These are phyloP conservation scores for Pythium utonaiense DNA, from an alignment of 352 stramenopile genomes.

Conservation along the genomic window DNA sequence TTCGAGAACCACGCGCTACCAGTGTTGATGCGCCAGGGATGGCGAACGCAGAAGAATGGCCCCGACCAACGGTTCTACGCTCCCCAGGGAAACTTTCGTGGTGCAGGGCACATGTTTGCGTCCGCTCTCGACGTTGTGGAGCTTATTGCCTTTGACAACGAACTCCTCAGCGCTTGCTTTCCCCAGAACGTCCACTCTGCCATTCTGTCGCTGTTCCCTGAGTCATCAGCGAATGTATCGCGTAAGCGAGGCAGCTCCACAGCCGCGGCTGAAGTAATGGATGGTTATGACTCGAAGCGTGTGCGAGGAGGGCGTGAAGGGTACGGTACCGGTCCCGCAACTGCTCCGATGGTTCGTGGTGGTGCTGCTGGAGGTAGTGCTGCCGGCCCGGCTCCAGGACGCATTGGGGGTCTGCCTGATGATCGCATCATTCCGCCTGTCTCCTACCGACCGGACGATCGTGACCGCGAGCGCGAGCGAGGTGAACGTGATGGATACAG, in stretches of 20 bases:
- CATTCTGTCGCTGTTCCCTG: slow-evolving; percentile 64
- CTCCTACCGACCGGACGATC: slow-evolving; percentile 12
- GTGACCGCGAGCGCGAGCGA: slow-evolving; percentile 9
- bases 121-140: slow-evolving; percentile 69
- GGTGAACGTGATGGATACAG: slow-evolving; percentile 12
- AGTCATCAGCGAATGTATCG: slow-evolving; percentile 16
- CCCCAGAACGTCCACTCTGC: slow-evolving; percentile 66
- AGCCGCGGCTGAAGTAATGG: not conserved
- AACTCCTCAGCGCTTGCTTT: slow-evolving; percentile 62
- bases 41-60: slow-evolving; percentile 47
- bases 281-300: slow-evolving; percentile 33
- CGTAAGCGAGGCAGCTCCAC: slow-evolving; percentile 25
- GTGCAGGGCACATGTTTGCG: slow-evolving; percentile 38
- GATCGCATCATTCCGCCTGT: slow-evolving; percentile 15
- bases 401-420: slow-evolving; percentile 2
- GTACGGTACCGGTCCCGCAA: not conserved
- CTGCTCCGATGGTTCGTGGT: slow-evolving; percentile 14
- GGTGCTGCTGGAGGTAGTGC: slow-evolving; percentile 8
- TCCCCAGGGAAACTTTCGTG: slow-evolving; percentile 27
- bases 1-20: slow-evolving; percentile 82
- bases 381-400: slow-evolving; percentile 5
- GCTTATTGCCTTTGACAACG: slow-evolving; percentile 62
- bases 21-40: slow-evolving; percentile 57
- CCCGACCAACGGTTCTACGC: slow-evolving; percentile 40
- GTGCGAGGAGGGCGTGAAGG: slow-evolving; percentile 20